Conservation (phyloP, 768 basidiomycete genomes). For the Kwoniella sp. region DNA sequence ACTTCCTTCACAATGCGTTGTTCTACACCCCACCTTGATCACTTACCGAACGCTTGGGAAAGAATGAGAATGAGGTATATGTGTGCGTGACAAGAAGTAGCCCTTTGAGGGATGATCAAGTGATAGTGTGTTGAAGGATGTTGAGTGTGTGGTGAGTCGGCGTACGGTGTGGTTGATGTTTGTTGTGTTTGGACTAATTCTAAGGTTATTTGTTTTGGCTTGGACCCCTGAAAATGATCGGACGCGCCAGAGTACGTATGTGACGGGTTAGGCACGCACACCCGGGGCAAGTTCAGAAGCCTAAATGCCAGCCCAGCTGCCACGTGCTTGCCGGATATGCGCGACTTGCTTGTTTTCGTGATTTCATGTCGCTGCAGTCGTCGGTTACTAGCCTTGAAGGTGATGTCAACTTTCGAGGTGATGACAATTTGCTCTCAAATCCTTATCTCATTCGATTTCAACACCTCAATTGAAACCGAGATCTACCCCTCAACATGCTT, state of each 20-base stretch:
- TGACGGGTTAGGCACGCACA: background rate
- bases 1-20: background rate
- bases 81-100: no score
- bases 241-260: background rate
- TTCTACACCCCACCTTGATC: no score
- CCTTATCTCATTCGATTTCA: no score
- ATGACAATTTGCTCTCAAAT: no score
- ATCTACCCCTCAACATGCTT: no score
- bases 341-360: background rate
- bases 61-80: no score
- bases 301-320: no score
- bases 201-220: background rate
- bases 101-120: no score
- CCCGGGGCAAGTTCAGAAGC: no score
- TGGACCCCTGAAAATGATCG: background rate
- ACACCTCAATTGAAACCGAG: no score
- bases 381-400: background rate
- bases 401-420: slow-evolving; percentile 19
- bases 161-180: background rate
- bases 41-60: background rate
- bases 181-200: background rate
- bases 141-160: background rate
- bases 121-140: background rate
- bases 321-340: background rate
- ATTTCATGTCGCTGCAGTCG: no score